Evolutionary conservation across 2,329 filamentous ascomycete genomes (phyloP).

Genomic region (Colletotrichum abscissum): DNA sequence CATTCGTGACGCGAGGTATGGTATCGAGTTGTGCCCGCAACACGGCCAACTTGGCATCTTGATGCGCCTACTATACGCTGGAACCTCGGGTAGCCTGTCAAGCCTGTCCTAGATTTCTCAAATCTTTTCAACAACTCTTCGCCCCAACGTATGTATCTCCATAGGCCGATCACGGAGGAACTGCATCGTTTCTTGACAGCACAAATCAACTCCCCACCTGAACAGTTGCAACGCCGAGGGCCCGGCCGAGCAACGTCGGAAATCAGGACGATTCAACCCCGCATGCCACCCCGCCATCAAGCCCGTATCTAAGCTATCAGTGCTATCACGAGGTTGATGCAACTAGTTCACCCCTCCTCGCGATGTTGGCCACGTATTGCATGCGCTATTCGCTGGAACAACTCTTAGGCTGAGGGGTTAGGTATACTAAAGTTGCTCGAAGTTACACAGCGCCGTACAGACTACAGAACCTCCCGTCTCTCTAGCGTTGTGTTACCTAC

Average conservation of each 20-base stretch:
- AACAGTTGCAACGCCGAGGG: conserved; percentile 21
- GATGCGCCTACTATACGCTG: background rate
- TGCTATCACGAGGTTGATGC: conserved; percentile 16
- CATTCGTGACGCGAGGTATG: background rate
- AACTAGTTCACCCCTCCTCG: background rate
- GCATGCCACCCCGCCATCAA: conserved; percentile 9
- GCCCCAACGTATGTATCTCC: background rate
- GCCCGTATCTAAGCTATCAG: conserved; percentile 18
- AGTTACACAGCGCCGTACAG: background rate
- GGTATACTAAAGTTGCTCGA: background rate
- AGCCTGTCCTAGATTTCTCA: background rate
- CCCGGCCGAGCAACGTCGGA: conserved; percentile 25
- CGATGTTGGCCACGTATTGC: background rate
- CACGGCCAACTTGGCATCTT: no score
- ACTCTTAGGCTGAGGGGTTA: background rate
- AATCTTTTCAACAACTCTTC: background rate
- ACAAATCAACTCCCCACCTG: background rate
- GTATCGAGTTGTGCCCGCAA: background rate
- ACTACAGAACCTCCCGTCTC: background rate
- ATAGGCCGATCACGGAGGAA: conserved; percentile 27
- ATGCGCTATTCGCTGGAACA: background rate
- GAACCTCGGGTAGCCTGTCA: background rate
- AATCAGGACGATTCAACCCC: conserved; percentile 1
- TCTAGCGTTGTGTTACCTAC: no score
- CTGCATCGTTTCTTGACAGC: conserved; percentile 1